Evolutionary conservation across 2,329 filamentous ascomycete genomes (phyloP).

Genomic region (Cercospora sesami): DNA sequence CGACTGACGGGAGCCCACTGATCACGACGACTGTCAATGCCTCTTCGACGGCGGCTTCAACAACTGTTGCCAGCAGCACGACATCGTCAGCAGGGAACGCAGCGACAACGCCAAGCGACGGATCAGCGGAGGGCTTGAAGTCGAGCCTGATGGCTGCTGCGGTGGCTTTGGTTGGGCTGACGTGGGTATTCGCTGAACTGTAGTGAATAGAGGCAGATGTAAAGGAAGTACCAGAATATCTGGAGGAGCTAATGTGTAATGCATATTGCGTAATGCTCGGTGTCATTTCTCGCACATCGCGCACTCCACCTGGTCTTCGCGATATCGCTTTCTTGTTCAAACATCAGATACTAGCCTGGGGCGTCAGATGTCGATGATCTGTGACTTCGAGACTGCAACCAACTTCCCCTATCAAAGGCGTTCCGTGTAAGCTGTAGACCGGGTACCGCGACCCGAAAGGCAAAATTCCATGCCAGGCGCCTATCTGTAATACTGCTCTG

Average conservation of each 20-base stretch:
- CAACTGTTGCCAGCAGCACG: neutral
- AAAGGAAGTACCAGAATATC: too few species aligned
- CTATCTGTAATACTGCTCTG: too few species aligned
- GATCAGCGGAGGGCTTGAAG: constrained; percentile 8
- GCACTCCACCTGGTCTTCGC: neutral
- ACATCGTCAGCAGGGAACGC: neutral
- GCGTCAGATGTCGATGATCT: too few species aligned
- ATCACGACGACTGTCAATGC: neutral
- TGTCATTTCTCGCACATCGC: neutral
- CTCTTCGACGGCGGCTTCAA: neutral
- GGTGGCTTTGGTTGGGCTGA: constrained; percentile 24
- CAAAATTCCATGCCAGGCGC: too few species aligned
- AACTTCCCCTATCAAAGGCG: too few species aligned
- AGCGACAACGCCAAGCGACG: constrained; percentile 9
- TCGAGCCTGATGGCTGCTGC: constrained; percentile 21
- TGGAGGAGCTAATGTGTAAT: constrained; percentile 14
- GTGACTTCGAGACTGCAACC: too few species aligned
- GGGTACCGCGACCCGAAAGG: too few species aligned
- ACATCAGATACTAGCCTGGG: too few species aligned
- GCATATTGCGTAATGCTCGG: neutral
- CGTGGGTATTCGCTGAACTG: constrained; percentile 27
- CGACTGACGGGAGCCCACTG: neutral
- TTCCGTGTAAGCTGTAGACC: too few species aligned
- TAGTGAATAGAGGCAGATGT: too few species aligned
- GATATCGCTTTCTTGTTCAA: too few species aligned